These are phyloP conservation scores for Lolium rigidum DNA, from an alignment of 176 grass and related monocot genomes.

Conservation along the genomic window DNA sequence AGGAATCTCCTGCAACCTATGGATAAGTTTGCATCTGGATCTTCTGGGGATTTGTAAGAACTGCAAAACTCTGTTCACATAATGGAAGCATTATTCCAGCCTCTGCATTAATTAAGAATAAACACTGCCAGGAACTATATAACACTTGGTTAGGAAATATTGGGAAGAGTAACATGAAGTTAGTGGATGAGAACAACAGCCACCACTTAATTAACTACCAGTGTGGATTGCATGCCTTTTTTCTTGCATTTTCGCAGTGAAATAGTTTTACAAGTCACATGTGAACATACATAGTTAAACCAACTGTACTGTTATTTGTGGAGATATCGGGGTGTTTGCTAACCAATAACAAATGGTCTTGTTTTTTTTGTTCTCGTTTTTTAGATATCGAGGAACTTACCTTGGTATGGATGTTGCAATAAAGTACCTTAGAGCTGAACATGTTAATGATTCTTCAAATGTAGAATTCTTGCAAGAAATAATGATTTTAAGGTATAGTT, in stretches of 20 bases:
- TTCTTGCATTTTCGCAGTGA: conserved; percentile 8
- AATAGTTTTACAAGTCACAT: conserved; percentile 9
- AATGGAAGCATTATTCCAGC: background rate
- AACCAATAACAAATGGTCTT: background rate
- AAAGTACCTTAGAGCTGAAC: conserved; percentile 77
- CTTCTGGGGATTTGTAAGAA: conserved; percentile 93
- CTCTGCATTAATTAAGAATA: background rate
- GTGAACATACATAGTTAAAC: conserved; percentile 2
- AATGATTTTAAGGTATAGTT: conserved; percentile 75
- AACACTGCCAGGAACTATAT: background rate
- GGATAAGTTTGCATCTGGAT: conserved; percentile 88
- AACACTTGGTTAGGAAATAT: conserved; percentile 8
- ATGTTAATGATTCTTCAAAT: conserved; percentile 70
- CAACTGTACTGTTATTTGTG: background rate
- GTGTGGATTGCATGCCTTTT: conserved; percentile 23
- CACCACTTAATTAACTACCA: conserved; percentile 17
- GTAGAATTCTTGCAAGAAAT: conserved; percentile 97
- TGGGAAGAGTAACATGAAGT: background rate
- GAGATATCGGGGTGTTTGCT: background rate
- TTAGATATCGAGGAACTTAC: conserved; percentile 81
- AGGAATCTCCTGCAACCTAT: conserved; percentile 67
- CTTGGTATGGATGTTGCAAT: conserved; percentile 80
- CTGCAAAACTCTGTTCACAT: background rate
- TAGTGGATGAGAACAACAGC: background rate
- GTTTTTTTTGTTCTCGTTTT: conserved; percentile 28